Percentiles rank a stretch among this genome's conserved stretches.
These are phyloP conservation scores for Cutaneotrichosporon cutaneum DNA, from an alignment of 1,284 basidiomycete genomes.

Conservation along the genomic window DNA sequence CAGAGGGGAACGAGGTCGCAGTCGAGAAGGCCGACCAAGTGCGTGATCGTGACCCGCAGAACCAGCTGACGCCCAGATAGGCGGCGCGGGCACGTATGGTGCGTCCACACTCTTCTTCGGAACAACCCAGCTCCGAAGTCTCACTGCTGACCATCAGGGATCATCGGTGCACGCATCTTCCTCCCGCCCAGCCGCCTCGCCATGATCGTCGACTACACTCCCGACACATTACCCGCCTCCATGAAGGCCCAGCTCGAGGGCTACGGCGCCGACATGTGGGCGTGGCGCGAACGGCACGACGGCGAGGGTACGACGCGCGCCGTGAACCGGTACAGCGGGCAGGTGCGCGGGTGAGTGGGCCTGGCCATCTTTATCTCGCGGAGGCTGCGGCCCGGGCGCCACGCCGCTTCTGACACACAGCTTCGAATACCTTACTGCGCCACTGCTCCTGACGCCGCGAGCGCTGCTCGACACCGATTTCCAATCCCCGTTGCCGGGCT, in stretches of 20 bases:
- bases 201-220: conserved; percentile 46
- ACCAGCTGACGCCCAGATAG: conserved; percentile 30
- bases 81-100: conserved; percentile 51
- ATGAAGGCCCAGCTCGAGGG: conserved; percentile 31
- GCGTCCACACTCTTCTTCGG: conserved; percentile 6
- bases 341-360: conserved; percentile 39
- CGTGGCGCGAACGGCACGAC: conserved; percentile 34
- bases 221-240: conserved; percentile 27
- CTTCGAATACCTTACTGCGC: conserved; percentile 41
- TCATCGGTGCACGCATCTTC: conserved; percentile 48
- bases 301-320: conserved; percentile 39
- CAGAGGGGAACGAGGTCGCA: conserved; percentile 34
- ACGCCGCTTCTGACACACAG: conserved; percentile 20
- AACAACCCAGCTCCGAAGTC: background rate
- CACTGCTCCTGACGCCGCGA: conserved; percentile 31
- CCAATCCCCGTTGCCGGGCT: conserved; percentile 23
- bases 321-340: conserved; percentile 42
- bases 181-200: conserved; percentile 35
- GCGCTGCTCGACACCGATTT: conserved; percentile 27
- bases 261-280: conserved; percentile 47
- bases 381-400: background rate
- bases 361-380: background rate
- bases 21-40: conserved; percentile 44
- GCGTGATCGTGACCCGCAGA: background rate
- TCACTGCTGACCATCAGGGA: conserved; percentile 30